Evolutionary conservation across 257 asterid species (phyloP).

Genomic region (Lantana camara): DNA sequence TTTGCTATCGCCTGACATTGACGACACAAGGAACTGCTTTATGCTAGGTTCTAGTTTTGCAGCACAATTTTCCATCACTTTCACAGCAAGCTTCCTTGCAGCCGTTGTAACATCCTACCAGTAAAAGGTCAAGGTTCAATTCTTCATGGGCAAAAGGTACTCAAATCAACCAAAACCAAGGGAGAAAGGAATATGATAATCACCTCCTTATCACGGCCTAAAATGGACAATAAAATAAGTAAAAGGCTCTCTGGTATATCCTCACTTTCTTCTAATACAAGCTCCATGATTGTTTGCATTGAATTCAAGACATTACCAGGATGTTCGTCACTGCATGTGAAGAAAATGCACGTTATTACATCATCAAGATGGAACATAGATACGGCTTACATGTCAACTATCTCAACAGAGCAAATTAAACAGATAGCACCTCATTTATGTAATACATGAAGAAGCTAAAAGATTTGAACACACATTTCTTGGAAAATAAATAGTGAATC

Average conservation of each 20-base stretch:
- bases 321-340: slow-evolving; percentile 67
- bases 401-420: slow-evolving; percentile 12
- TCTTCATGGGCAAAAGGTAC: slow-evolving; percentile 5
- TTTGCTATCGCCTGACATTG: slow-evolving; percentile 84
- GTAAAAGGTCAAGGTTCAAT: slow-evolving; percentile 19
- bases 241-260: slow-evolving; percentile 81
- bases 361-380: slow-evolving; percentile 19
- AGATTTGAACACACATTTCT: neutral
- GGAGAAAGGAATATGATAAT: slow-evolving; percentile 24
- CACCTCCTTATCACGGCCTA: slow-evolving; percentile 81
- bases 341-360: slow-evolving; percentile 23
- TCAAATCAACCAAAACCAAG: slow-evolving; percentile 15
- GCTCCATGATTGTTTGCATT: slow-evolving; percentile 92
- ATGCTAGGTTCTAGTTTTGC: slow-evolving; percentile 84
- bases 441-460: slow-evolving; percentile 19
- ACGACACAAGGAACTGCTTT: slow-evolving; percentile 81
- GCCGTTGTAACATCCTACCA: slow-evolving; percentile 69
- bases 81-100: slow-evolving; percentile 83
- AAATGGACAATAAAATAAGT: slow-evolving; percentile 62
- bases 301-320: slow-evolving; percentile 83
- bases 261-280: slow-evolving; percentile 90
- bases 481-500: slow-evolving; percentile 4
- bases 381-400: neutral
- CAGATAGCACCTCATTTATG: neutral
- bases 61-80: slow-evolving; percentile 76